These are phyloP conservation scores for Selaginella tamariscina DNA, from an alignment of 75 land plant species.

Conservation along the genomic window DNA sequence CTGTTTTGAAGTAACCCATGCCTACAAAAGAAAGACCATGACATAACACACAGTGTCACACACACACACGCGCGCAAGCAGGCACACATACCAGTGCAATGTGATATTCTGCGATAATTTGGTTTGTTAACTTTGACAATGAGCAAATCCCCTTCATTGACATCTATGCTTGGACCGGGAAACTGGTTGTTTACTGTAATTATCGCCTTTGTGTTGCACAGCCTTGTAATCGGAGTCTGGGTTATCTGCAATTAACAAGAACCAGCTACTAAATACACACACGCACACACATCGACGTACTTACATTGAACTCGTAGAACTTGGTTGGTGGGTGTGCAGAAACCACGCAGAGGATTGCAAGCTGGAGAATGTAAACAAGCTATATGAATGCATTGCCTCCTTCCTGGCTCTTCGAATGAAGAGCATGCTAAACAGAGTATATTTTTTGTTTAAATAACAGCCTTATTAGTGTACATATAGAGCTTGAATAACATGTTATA, in stretches of 20 bases:
- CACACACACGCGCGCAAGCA: no score
- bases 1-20: not conserved
- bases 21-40: not conserved
- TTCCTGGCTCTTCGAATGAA: no score
- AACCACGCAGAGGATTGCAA: not conserved
- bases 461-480: no score
- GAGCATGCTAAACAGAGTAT: no score
- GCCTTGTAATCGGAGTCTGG: not conserved
- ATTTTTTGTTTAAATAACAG: no score
- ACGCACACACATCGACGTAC: not conserved
- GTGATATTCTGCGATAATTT: not conserved
- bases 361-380: not conserved
- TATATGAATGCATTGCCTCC: not conserved
- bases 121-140: not conserved
- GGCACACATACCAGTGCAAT: constrained; percentile 11
- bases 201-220: not conserved
- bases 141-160: not conserved
- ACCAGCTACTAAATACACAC: not conserved
- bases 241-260: not conserved
- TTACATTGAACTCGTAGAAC: constrained; percentile 1
- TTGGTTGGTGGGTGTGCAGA: not conserved
- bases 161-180: not conserved
- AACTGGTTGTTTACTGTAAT: not conserved
- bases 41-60: not conserved
- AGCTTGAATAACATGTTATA: no score